These are phyloP conservation scores for Tetrahymena elliotti DNA, from an alignment of 73 alveolate species.

Conservation along the genomic window DNA sequence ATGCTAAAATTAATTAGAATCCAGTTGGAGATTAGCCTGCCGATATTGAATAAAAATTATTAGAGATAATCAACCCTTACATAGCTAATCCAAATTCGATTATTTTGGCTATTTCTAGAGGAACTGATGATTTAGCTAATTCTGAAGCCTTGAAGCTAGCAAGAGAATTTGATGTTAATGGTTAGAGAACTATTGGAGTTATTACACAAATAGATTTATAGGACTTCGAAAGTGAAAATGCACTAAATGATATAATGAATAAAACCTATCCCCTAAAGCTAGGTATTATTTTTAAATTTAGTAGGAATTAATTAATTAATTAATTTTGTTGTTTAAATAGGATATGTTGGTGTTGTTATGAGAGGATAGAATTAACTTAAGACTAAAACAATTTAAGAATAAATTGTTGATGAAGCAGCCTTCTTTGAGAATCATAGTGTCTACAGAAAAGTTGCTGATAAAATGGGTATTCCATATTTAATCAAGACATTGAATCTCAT, in stretches of 20 bases:
- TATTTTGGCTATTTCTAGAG: slow-evolving; percentile 90
- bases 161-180: slow-evolving; percentile 86
- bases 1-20: neutral
- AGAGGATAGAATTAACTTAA: slow-evolving; percentile 58
- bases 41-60: slow-evolving; percentile 74
- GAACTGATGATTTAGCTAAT: slow-evolving; percentile 88
- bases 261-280: slow-evolving; percentile 70
- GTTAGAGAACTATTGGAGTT: slow-evolving; percentile 85
- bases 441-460: slow-evolving; percentile 41
- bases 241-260: slow-evolving; percentile 78
- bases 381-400: slow-evolving; percentile 61
- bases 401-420: slow-evolving; percentile 57
- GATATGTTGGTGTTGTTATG: slow-evolving; percentile 91
- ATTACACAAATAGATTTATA: slow-evolving; percentile 86
- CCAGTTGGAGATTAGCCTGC: slow-evolving; percentile 90
- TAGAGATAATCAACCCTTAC: slow-evolving; percentile 65
- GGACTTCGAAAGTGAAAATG: slow-evolving; percentile 84
- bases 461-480: slow-evolving; percentile 43
- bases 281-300: neutral
- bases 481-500: slow-evolving; percentile 24
- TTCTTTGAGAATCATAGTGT: slow-evolving; percentile 56
- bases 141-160: slow-evolving; percentile 90
- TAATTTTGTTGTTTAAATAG: slow-evolving; percentile 40
- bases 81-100: slow-evolving; percentile 68
- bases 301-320: neutral